Base-by-base conservation (phyloP, 768 basidiomycete species). In the Dioszegia aurantiaca region DNA sequence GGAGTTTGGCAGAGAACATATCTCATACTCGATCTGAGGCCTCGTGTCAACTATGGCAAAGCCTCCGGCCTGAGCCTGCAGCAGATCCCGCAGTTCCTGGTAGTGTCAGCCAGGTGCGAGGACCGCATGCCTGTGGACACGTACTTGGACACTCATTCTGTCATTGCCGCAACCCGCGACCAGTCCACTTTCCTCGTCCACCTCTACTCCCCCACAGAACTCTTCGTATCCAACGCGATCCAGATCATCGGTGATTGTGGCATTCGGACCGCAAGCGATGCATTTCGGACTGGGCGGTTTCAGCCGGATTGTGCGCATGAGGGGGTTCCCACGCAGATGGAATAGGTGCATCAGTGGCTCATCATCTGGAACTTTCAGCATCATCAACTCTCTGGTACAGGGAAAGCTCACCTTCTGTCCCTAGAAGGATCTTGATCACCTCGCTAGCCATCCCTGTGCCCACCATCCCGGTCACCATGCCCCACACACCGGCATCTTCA, bases 361-460 rank as follows among this genome's bases (percentile, higher is more conserved):
- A 12, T 78, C 78, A 60, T 87, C 87, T 87, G 27, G 19, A 12
- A 17, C 17, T 14, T 16, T 42, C 31, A 52, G 58, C 55, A 33
- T 44, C n/a, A 17, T 33, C 28, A 56, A 3, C n/a, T 24, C 30
- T 31, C 26, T 21, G 12, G 27, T 30, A 3, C 19, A 14, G 10
- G 27, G 42, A 14, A 31, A 17, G 58, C 72, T 33, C 51, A 75
- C 78, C 72, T 36, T 86, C 83, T 31, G 86, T 70, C 3, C 85
- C 88, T 0, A 81, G 80, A 40, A 90, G 79, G 52, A 89, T 81
- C 77, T 89, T 90, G 77, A 94, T 85, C 1, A 89, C 82, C 77
- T 95, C 91, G 31, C 90, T 74, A 4, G 93, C 93, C 80, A 95
- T 92, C 70, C 93, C 76, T 62, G 84, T 87, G 3, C 93, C 93